Base-by-base conservation (phyloP, 495 filamentous ascomycete species). In the Daldinia decipiens region DNA sequence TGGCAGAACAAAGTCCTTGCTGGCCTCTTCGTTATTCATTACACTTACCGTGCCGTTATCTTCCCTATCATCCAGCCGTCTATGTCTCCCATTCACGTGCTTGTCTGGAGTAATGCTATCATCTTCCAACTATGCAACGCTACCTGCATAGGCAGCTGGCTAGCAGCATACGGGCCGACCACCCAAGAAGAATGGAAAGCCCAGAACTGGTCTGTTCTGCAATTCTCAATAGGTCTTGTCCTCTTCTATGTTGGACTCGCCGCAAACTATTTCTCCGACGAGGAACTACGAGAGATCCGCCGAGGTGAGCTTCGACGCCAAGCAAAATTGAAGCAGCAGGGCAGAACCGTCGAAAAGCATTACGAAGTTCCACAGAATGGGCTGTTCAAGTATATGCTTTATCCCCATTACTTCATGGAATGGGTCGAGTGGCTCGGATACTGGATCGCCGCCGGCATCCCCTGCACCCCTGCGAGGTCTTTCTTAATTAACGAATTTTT, bases 401-500 rank as follows among this genome's bases (percentile, higher is more conserved):
- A 91, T 81, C 94, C 95, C 65, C 96, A 99, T 76, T 98, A 97
- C 76, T 86, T 95, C 54, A 91, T 88, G 67, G 95, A 99, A 84
- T 99, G 95, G 95, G 79, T 97, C 55, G 96, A 99, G 82, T 98
- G 96, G 95, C 74, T 85, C 19, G 95, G 95, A 0, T 99, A 93
- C 75, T 93, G 88, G 78, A 86, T 97, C 77, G 80, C 90, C 74
- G 88, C 79, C 74, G 85, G 84, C 64, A 75, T 87, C 60, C 83
- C 85, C 21, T 89, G 87, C 80, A 72, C 87, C 59, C 95, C 95
- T 2, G 94, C 92, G 29, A 79, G 93, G 63, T 82, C 84, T 26
- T 99, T 98, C 78, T 71, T 97, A 62, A 56, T 96, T 15, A 98
- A 98, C 76, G 93, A 97, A 76, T 82, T 99, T 47, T 80, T 89